Conservation (phyloP, 257 asterid genomes). For the Capsicum baccatum region DNA sequence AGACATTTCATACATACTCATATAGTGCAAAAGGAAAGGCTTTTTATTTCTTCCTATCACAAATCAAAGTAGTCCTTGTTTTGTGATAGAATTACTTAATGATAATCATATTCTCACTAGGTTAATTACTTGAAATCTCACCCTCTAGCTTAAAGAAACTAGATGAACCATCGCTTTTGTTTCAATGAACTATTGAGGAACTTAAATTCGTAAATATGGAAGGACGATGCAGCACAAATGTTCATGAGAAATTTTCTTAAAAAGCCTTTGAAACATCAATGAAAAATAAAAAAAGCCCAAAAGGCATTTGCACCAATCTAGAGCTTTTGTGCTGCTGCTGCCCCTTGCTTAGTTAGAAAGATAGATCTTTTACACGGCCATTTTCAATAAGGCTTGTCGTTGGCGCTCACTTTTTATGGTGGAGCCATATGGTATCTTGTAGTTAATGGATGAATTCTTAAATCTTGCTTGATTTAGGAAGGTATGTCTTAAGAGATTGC, state of each 20-base stretch:
- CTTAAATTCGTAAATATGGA: neutral
- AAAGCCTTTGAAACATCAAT: neutral
- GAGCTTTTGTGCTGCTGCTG: neutral
- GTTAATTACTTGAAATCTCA: neutral
- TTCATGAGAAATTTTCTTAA: neutral
- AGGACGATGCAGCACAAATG: neutral
- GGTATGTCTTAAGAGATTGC: neutral
- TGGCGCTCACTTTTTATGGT: neutral
- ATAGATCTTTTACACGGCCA: neutral
- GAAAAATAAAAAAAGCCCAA: neutral
- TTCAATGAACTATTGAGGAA: neutral
- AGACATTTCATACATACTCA: neutral
- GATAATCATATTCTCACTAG: neutral
- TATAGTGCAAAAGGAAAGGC: neutral
- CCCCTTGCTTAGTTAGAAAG: neutral
- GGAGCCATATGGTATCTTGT: neutral
- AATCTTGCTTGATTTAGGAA: neutral
- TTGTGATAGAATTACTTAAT: neutral
- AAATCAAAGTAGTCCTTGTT: conserved; percentile 15
- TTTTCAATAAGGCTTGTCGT: neutral
- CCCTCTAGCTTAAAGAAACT: neutral
- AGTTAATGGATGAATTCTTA: neutral
- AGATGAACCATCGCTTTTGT: neutral
- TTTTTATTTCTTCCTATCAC: neutral
- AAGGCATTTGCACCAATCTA: neutral